Percentiles rank a stretch among this genome's conserved stretches.
Evolutionary conservation across 306 rosid genomes (phyloP).

Genomic region (Cyclanthera cordifolia): DNA sequence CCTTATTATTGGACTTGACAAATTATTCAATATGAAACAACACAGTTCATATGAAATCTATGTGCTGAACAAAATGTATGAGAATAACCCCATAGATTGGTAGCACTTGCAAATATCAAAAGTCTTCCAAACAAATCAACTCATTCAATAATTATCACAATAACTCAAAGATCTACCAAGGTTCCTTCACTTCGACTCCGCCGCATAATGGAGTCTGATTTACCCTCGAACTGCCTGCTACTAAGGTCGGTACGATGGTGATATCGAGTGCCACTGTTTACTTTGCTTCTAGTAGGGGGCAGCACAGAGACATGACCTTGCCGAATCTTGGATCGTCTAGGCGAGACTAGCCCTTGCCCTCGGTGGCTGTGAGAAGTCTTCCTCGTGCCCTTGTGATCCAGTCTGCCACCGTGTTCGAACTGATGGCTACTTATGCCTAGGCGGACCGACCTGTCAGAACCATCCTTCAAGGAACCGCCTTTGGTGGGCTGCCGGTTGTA

Average conservation of each 20-base stretch:
- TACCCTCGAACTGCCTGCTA: conserved; percentile 22
- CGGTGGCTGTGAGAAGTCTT: conserved; percentile 41
- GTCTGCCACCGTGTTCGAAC: conserved; percentile 54
- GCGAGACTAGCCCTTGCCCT: conserved; percentile 27
- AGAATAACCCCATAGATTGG: background rate
- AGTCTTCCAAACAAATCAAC: background rate
- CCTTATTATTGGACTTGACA: background rate
- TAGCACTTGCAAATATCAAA: background rate
- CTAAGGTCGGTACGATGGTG: conserved; percentile 26
- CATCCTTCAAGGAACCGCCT: conserved; percentile 46
- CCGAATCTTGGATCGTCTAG: conserved; percentile 35
- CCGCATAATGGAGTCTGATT: conserved; percentile 34
- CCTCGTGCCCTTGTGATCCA: conserved; percentile 55
- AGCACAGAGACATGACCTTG: conserved; percentile 23
- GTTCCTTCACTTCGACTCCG: conserved; percentile 73
- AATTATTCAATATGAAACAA: background rate
- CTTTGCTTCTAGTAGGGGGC: conserved; percentile 47
- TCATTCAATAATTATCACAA: no score
- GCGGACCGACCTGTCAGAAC: conserved; percentile 54
- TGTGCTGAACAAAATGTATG: background rate
- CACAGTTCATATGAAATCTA: background rate
- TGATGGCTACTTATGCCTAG: conserved; percentile 52
- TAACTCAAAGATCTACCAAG: conserved; percentile 45
- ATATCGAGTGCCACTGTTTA: conserved; percentile 25
- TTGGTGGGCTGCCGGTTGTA: conserved; percentile 56